These are phyloP conservation scores for Penicillium paradoxum DNA, from an alignment of 495 filamentous ascomycete genomes.

Conservation along the genomic window DNA sequence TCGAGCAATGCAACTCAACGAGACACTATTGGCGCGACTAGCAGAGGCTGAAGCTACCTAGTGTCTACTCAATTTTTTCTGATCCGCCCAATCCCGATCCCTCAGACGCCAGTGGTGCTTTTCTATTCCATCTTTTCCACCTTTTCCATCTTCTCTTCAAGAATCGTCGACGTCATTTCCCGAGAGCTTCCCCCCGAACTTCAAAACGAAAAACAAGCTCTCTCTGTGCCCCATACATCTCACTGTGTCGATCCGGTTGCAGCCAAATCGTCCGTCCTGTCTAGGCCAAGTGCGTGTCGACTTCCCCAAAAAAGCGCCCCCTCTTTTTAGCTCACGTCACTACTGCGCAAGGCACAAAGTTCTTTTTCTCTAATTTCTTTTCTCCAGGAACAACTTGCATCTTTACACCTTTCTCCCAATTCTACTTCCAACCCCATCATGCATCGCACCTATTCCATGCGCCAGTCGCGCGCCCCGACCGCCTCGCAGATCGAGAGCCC, in stretches of 20 bases:
- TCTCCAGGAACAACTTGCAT: conserved; percentile 19
- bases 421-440: conserved; percentile 41
- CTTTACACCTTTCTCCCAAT: background rate
- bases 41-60: background rate
- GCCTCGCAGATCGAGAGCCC: conserved; percentile 87
- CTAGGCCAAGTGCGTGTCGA: conserved; percentile 14
- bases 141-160: background rate
- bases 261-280: conserved; percentile 32
- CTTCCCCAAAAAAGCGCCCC: conserved; percentile 6
- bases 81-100: background rate
- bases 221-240: background rate
- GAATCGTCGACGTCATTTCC: conserved; percentile 39
- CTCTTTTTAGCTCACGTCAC: conserved; percentile 36
- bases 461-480: conserved; percentile 89
- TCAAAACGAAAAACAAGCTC: background rate
- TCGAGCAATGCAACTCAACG: conserved; percentile 4
- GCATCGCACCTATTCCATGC: conserved; percentile 99
- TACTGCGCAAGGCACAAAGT: conserved; percentile 32
- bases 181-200: conserved; percentile 9
- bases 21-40: conserved; percentile 11
- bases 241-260: conserved; percentile 28
- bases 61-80: background rate
- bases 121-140: background rate
- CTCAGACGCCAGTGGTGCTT: no score
- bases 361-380: conserved; percentile 14